Evolutionary conservation across 768 basidiomycete species (phyloP).

Genomic region (Royoungia palumana): DNA sequence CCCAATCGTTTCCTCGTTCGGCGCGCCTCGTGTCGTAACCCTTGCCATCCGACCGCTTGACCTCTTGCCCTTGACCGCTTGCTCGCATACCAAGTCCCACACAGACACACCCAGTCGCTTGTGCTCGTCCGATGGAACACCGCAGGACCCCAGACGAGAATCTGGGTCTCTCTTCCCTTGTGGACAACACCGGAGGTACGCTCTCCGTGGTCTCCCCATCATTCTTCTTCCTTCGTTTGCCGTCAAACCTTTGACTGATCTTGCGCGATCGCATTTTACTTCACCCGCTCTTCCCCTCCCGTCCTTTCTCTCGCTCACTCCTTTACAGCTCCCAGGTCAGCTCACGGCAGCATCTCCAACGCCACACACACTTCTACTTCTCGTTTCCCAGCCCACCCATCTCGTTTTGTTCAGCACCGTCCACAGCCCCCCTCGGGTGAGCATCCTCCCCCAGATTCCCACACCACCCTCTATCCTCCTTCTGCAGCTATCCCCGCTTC

Average conservation of each 20-base stretch:
- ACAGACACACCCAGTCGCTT: not conserved
- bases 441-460: not conserved
- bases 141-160: constrained; percentile 20
- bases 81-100: not conserved
- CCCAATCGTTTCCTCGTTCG: constrained; percentile 2
- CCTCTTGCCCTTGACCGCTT: not conserved
- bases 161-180: constrained; percentile 7
- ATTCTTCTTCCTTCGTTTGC: constrained; percentile 6
- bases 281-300: not conserved
- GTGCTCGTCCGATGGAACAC: constrained; percentile 16
- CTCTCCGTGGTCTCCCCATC: constrained; percentile 13
- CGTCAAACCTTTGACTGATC: constrained; percentile 12
- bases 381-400: too few species aligned
- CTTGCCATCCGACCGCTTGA: not conserved
- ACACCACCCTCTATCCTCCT: constrained; percentile 1
- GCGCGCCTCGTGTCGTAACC: not conserved
- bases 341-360: not conserved
- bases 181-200: constrained; percentile 27
- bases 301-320: constrained; percentile 5
- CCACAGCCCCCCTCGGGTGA: not conserved
- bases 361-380: not conserved
- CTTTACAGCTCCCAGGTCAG: constrained; percentile 8
- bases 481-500: constrained; percentile 1
- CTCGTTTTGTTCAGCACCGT: not conserved
- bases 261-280: constrained; percentile 7